Conservation (phyloP, 768 basidiomycete species). For the Mycena rebaudengoi region DNA sequence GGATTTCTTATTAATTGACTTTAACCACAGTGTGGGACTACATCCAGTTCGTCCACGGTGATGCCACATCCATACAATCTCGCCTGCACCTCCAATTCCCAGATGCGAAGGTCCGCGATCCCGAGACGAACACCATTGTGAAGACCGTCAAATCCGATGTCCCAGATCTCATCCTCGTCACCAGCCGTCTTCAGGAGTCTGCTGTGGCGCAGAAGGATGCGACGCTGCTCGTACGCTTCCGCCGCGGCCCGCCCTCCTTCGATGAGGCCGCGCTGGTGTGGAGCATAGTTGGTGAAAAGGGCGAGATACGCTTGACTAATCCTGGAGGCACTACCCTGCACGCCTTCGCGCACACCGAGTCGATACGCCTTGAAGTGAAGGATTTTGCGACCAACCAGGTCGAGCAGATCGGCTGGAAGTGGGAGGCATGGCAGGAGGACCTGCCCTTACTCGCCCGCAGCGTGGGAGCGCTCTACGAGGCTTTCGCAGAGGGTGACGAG, state of each 20-base stretch:
- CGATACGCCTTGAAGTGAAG: background rate
- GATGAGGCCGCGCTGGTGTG: constrained; percentile 15
- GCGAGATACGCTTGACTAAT: constrained; percentile 12
- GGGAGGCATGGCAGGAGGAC: constrained; percentile 16
- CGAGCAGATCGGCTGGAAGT: background rate
- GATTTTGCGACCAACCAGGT: background rate
- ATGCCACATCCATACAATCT: constrained; percentile 2
- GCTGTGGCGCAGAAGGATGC: constrained; percentile 17
- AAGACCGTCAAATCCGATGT: constrained; percentile 16
- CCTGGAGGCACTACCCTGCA: background rate
- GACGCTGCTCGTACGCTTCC: constrained; percentile 20
- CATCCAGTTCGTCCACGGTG: constrained; percentile 24
- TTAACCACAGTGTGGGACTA: constrained; percentile 20
- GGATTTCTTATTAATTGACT: constrained; percentile 17
- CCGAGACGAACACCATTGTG: constrained; percentile 15
- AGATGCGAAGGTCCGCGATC: constrained; percentile 16
- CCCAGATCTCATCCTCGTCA: constrained; percentile 27
- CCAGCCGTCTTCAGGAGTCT: constrained; percentile 14
- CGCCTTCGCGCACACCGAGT: background rate
- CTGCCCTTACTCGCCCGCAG: background rate
- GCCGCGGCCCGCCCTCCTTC: constrained; percentile 9
- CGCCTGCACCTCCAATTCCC: constrained; percentile 16
- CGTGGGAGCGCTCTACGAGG: constrained; percentile 21
- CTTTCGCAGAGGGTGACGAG: constrained; percentile 29
- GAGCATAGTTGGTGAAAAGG: constrained; percentile 27